Evolutionary conservation across 202 grass and related monocot genomes (phyloP), one percentile per base, ranked within the genome.

Genomic region (Eragrostis tef): DNA sequence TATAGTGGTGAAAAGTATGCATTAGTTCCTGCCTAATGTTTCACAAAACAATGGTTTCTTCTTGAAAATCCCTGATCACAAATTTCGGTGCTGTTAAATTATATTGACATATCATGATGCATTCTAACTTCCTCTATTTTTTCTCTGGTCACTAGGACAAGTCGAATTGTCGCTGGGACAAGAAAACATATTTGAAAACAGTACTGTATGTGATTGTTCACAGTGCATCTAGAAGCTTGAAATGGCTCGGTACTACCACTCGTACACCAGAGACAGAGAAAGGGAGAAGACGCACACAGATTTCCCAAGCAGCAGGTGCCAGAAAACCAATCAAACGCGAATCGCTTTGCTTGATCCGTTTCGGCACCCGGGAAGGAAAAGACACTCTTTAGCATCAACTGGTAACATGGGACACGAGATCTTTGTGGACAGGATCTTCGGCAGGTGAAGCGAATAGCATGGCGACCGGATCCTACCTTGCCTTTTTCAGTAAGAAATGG

Each of bases 331-430:
- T 63, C 67, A 27, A 58, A 66, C 6, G 22, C 76, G 66, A 73
- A 73, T 72, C 24, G 2, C 47, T 57, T 73, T 79, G 19, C 25
- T 25, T 59, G 64, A 84, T 70, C 25, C n/a, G 64, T 47, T 67
- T 16, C 0, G 11, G 70, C 36, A 17, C 13, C 22, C n/a, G 68
- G 27, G 15, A 52, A 19, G 27, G 13, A 64, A 42, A 74, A 48
- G 41, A 4, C 20, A 20, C 42, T 1, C 17, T 45, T 56, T 11
- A 4, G 34, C 34, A 39, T 39, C 34, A 9, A 0, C 5, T 79
- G 19, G n/a, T 49, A 64, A 73, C 73, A 70, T 48, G 84, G 22
- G 68, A 58, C 50, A 49, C 22, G 74, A 17, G 58, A 86, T 74
- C 60, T 6, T 43, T 16, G 29, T 0, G 45, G 46, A 22, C 21